Conservation (phyloP, 805 yeast species). For the Metschnikowia similis region DNA sequence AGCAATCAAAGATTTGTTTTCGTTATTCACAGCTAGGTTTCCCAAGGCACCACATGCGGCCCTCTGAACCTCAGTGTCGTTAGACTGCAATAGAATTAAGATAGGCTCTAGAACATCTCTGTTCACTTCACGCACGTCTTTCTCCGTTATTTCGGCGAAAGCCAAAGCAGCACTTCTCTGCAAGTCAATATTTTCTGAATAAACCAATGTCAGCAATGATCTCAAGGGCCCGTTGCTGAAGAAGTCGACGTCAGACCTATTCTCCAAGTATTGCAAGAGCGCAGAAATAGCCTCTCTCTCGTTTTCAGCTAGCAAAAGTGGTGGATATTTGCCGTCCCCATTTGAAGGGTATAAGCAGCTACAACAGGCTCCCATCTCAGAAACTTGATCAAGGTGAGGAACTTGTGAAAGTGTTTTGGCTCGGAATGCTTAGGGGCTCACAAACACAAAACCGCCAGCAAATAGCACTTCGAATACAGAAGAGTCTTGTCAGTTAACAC, state of each 20-base stretch:
- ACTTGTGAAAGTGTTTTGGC: neutral
- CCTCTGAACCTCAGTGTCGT: constrained; percentile 92
- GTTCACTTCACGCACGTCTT: constrained; percentile 86
- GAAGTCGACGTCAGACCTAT: constrained; percentile 81
- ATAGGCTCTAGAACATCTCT: constrained; percentile 93
- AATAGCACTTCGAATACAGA: neutral
- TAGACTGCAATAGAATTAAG: constrained; percentile 74
- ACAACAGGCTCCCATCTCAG: constrained; percentile 39
- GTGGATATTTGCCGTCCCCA: constrained; percentile 64
- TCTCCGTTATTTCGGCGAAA: constrained; percentile 97
- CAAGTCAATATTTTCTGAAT: constrained; percentile 89
- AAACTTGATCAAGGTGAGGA: neutral
- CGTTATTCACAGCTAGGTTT: constrained; percentile 95
- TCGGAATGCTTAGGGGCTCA: neutral
- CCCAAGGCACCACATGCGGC: constrained; percentile 99
- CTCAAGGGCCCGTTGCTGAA: constrained; percentile 81
- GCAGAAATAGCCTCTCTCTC: constrained; percentile 96
- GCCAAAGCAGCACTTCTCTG: constrained; percentile 98
- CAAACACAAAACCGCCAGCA: neutral
- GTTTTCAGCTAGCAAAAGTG: constrained; percentile 79
- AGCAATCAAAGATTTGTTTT: constrained; percentile 86
- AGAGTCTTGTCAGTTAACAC: neutral
- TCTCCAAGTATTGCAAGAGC: constrained; percentile 82
- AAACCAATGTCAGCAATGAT: constrained; percentile 88
- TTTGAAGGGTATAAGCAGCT: constrained; percentile 40